Evolutionary conservation across 177 flowering plant species (phyloP).

Genomic region (Vitis hybrid): DNA sequence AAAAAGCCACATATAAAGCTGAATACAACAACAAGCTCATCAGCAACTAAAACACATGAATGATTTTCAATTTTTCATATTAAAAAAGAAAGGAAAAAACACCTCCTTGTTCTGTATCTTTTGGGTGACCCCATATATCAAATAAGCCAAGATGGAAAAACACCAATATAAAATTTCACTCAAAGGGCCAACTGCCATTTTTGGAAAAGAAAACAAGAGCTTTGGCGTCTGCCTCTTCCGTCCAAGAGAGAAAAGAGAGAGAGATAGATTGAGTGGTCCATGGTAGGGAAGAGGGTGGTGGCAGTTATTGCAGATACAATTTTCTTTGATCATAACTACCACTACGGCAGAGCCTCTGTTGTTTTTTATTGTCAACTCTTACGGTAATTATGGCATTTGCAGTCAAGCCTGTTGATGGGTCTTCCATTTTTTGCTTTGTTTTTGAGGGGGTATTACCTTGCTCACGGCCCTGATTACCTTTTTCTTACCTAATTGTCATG

Average conservation of each 20-base stretch:
- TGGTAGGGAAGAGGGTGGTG: neutral
- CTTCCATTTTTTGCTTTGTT: neutral
- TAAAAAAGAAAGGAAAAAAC: neutral
- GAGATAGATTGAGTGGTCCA: constrained; percentile 9
- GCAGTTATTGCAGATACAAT: constrained; percentile 1
- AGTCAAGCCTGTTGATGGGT: neutral
- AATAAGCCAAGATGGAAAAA: constrained; percentile 15
- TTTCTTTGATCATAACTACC: constrained; percentile 3
- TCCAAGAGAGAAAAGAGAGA: constrained; percentile 6
- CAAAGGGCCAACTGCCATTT: constrained; percentile 2
- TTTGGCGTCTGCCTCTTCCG: constrained; percentile 3
- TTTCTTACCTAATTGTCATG: constrained; percentile 15
- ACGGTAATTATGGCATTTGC: neutral
- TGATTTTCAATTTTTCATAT: too few species aligned
- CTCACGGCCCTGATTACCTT: neutral
- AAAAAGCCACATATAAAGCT: constrained; percentile 4
- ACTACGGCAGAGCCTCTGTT: neutral
- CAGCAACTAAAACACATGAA: too few species aligned
- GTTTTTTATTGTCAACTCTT: constrained; percentile 13
- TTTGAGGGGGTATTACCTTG: neutral
- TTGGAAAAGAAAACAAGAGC: constrained; percentile 8
- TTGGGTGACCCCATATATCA: constrained; percentile 15
- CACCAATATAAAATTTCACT: neutral
- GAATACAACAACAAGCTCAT: too few species aligned
- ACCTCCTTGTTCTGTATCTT: constrained; percentile 14